Percentiles rank a stretch among this genome's conserved stretches.
These are phyloP conservation scores for Penicillium brevicompactum DNA, from an alignment of 2,329 filamentous ascomycete genomes.

Conservation along the genomic window DNA sequence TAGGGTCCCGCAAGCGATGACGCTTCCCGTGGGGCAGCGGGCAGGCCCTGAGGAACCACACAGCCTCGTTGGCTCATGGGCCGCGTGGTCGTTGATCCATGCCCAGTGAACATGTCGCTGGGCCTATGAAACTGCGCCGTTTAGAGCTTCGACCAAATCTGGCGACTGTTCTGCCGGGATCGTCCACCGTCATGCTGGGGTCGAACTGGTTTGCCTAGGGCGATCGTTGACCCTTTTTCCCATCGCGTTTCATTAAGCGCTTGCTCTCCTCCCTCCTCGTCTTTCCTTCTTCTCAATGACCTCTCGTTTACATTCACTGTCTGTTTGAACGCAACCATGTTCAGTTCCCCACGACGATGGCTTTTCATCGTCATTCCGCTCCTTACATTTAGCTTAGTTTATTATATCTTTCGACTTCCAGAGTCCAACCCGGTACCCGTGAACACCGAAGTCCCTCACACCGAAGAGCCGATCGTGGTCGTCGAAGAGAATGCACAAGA, in stretches of 20 bases:
- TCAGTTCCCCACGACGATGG: constrained; percentile 26
- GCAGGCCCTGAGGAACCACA: constrained; percentile 13
- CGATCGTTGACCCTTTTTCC: constrained; percentile 17
- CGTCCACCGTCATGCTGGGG: constrained; percentile 9
- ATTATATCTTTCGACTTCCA: constrained; percentile 18
- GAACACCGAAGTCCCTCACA: constrained; percentile 7
- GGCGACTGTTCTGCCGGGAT: constrained; percentile 16
- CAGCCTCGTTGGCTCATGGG: constrained; percentile 22
- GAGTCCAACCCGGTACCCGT: constrained; percentile 3
- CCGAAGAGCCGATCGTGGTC: constrained; percentile 4
- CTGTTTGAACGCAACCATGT: constrained; percentile 17
- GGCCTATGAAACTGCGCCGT: constrained; percentile 19
- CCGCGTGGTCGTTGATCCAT: constrained; percentile 27
- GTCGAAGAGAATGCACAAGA: constrained; percentile 6
- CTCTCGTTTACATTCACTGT: constrained; percentile 7
- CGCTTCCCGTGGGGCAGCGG: constrained; percentile 25
- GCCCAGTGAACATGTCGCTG: constrained; percentile 11
- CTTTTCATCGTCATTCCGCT: constrained; percentile 25
- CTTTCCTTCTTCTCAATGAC: constrained; percentile 1
- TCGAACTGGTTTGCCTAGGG: constrained; percentile 12
- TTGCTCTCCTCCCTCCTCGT: background rate
- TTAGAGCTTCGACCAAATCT: constrained; percentile 12
- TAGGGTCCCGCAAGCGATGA: constrained; percentile 23
- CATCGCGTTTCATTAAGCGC: constrained; percentile 13
- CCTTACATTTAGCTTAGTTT: constrained; percentile 21